A percentile compares a stretch with the other conserved stretches of the same genome.
Conservation (phyloP, 495 filamentous ascomycete species). For the Xylona heveae region DNA sequence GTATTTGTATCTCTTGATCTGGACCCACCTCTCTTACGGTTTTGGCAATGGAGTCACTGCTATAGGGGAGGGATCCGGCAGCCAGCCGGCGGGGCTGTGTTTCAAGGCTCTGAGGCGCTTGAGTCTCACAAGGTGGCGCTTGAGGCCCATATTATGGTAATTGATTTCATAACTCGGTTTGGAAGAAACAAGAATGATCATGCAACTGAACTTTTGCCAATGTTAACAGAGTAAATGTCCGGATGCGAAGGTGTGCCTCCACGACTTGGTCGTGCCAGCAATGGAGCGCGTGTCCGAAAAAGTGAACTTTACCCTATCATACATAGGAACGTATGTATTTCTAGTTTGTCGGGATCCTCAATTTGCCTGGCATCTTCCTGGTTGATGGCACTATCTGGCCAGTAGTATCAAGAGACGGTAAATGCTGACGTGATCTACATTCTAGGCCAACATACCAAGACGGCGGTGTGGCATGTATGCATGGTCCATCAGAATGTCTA, state of each 20-base stretch:
- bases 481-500: constrained; percentile 79
- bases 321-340: constrained; percentile 52
- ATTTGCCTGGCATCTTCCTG: background rate
- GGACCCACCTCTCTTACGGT: no score
- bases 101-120: no score
- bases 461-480: constrained; percentile 61
- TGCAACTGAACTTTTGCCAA: no score
- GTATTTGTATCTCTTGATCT: no score
- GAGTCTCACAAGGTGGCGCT: constrained; percentile 35
- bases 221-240: constrained; percentile 85
- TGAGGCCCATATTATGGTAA: constrained; percentile 30
- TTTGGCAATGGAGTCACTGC: no score
- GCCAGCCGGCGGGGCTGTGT: no score
- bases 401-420: background rate
- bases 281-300: constrained; percentile 67
- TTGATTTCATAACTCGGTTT: no score
- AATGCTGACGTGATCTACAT: background rate
- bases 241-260: constrained; percentile 44
- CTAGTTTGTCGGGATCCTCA: background rate
- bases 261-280: constrained; percentile 58
- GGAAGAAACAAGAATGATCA: no score
- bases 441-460: constrained; percentile 15
- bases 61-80: no score
- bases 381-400: no score
- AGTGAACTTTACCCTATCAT: constrained; percentile 79